These are phyloP conservation scores for Naganishia friedmannii DNA, from an alignment of 768 basidiomycete genomes.

Conservation along the genomic window DNA sequence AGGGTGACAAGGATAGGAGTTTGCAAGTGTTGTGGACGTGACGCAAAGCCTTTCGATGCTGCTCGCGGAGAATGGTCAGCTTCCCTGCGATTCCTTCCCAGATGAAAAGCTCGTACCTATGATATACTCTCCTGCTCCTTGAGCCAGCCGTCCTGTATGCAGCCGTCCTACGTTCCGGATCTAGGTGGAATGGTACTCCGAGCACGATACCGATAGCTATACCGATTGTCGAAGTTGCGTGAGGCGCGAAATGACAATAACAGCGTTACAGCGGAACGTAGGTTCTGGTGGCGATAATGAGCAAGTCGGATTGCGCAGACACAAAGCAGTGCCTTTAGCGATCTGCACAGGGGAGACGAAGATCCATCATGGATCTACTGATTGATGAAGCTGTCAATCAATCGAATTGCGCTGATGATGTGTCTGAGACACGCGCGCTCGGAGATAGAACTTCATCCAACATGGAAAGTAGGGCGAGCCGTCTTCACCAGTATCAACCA, in stretches of 20 bases:
- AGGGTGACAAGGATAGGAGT: neutral
- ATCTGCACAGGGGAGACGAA: neutral
- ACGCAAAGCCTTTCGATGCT: neutral
- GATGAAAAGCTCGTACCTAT: neutral
- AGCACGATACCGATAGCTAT: neutral
- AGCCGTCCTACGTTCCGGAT: neutral
- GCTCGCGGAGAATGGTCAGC: neutral
- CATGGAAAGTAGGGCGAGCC: neutral
- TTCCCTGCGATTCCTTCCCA: neutral
- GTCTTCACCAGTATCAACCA: too few species aligned
- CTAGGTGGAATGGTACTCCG: neutral
- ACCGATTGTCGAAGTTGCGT: neutral
- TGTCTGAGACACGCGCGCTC: constrained; percentile 11
- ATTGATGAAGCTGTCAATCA: neutral
- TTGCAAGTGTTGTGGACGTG: neutral
- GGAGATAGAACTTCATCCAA: neutral
- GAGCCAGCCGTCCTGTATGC: neutral
- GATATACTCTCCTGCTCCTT: neutral
- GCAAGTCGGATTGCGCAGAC: neutral
- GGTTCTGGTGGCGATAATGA: neutral
- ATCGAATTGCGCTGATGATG: neutral
- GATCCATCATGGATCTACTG: constrained; percentile 9
- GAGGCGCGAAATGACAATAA: neutral
- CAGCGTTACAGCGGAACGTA: neutral
- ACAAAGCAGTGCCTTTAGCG: neutral